A percentile compares a stretch with the other conserved stretches of the same genome.
These are phyloP conservation scores for Henckelia pumila DNA, from an alignment of 257 asterid genomes.

Conservation along the genomic window DNA sequence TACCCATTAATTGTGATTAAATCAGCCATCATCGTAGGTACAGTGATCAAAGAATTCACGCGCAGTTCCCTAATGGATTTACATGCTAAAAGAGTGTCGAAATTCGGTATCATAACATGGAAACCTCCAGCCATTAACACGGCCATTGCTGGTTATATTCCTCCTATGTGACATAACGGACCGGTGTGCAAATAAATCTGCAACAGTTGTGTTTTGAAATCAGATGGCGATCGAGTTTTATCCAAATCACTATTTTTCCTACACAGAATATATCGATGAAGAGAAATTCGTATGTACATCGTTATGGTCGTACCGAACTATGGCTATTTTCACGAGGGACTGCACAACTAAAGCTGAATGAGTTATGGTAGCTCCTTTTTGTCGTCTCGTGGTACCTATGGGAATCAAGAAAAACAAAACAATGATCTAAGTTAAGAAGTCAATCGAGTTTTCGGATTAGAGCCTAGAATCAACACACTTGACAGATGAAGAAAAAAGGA, in stretches of 20 bases:
- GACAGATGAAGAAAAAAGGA: background rate
- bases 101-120: slow-evolving; percentile 71
- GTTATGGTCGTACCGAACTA: slow-evolving; percentile 66
- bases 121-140: slow-evolving; percentile 83
- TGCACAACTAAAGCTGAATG: slow-evolving; percentile 74
- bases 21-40: slow-evolving; percentile 95
- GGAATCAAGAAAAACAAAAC: slow-evolving; percentile 24
- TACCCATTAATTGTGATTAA: slow-evolving; percentile 54
- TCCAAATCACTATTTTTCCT: background rate
- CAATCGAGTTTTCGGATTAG: too few species aligned
- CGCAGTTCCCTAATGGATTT: slow-evolving; percentile 53
- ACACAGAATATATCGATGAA: background rate
- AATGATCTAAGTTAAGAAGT: background rate
- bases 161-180: slow-evolving; percentile 92
- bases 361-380: slow-evolving; percentile 76
- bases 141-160: slow-evolving; percentile 91
- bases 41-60: slow-evolving; percentile 76
- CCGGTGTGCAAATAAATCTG: slow-evolving; percentile 86
- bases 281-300: slow-evolving; percentile 59
- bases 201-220: slow-evolving; percentile 5
- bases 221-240: background rate
- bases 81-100: slow-evolving; percentile 57
- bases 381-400: slow-evolving; percentile 85
- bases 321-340: slow-evolving; percentile 82
- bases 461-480: background rate